A percentile compares a stretch with the other conserved stretches of the same genome.
Evolutionary conservation across 208 protist genomes (phyloP).

Genomic region (Phytomonas serpens): DNA sequence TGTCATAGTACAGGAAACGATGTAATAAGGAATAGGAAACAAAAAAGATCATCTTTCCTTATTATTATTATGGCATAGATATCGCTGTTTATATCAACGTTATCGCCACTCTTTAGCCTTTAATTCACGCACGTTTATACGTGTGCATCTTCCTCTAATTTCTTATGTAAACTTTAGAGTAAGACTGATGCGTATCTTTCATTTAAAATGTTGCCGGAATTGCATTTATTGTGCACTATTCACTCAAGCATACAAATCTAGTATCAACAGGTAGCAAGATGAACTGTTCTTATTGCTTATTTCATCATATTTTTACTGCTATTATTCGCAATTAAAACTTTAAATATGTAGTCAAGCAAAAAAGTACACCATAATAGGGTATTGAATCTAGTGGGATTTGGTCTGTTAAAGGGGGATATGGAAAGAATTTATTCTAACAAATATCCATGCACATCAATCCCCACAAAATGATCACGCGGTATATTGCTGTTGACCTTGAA

Average conservation of each 20-base stretch:
- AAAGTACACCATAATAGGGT: not conserved
- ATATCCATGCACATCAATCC: not conserved
- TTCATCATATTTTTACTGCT: not conserved
- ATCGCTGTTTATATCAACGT: not conserved
- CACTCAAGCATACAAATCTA: not conserved
- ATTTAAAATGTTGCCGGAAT: not conserved
- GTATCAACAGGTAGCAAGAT: not conserved
- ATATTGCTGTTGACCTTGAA: slow-evolving; percentile 56
- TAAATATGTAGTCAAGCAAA: not conserved
- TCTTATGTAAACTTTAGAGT: not conserved
- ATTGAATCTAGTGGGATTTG: not conserved
- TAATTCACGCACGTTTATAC: not conserved
- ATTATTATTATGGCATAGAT: not conserved
- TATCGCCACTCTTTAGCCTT: not conserved
- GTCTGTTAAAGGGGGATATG: not conserved
- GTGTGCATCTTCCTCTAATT: not conserved
- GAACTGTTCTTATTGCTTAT: not conserved
- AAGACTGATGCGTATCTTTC: not conserved
- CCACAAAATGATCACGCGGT: not conserved
- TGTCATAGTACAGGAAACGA: slow-evolving; percentile 74
- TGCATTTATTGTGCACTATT: not conserved
- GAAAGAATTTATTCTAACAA: not conserved
- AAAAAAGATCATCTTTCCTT: not conserved
- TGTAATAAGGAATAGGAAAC: slow-evolving; percentile 22
- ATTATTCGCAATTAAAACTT: not conserved